Evolutionary conservation across 805 yeast genomes (phyloP).

Genomic region (Ogataea degrootiae): DNA sequence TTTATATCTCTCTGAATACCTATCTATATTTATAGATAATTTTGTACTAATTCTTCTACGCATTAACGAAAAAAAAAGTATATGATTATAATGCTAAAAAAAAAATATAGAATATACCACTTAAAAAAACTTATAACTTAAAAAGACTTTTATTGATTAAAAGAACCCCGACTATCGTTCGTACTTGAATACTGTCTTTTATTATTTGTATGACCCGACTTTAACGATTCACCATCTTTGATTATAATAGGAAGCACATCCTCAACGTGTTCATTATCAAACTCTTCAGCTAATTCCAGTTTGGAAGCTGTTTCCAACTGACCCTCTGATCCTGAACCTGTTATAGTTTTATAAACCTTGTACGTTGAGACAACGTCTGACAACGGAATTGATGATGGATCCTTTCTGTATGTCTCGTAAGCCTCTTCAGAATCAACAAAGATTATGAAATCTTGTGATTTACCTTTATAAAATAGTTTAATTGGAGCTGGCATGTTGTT

Average conservation of each 20-base stretch:
- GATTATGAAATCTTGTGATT: slow-evolving; percentile 56
- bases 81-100: background rate
- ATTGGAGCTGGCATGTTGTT: slow-evolving; percentile 24
- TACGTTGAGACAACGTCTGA: slow-evolving; percentile 58
- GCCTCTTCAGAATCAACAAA: slow-evolving; percentile 54
- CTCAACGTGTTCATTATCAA: slow-evolving; percentile 49
- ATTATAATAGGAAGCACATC: slow-evolving; percentile 51
- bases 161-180: slow-evolving; percentile 37
- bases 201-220: slow-evolving; percentile 21
- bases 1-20: too few species aligned
- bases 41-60: too few species aligned
- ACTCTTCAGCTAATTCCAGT: slow-evolving; percentile 59
- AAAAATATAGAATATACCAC: background rate
- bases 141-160: background rate
- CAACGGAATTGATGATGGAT: slow-evolving; percentile 53
- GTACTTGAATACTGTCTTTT: slow-evolving; percentile 28
- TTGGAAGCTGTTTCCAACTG: slow-evolving; percentile 67
- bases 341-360: slow-evolving; percentile 57
- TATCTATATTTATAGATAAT: too few species aligned
- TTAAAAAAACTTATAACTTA: background rate
- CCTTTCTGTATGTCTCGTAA: slow-evolving; percentile 43
- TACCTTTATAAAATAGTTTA: slow-evolving; percentile 64
- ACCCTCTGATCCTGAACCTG: slow-evolving; percentile 68
- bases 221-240: slow-evolving; percentile 52
- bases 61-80: too few species aligned